Evolutionary conservation across 2,329 filamentous ascomycete genomes (phyloP), one percentile per base, ranked within the genome.

Genomic region (Myotisia sp.): DNA sequence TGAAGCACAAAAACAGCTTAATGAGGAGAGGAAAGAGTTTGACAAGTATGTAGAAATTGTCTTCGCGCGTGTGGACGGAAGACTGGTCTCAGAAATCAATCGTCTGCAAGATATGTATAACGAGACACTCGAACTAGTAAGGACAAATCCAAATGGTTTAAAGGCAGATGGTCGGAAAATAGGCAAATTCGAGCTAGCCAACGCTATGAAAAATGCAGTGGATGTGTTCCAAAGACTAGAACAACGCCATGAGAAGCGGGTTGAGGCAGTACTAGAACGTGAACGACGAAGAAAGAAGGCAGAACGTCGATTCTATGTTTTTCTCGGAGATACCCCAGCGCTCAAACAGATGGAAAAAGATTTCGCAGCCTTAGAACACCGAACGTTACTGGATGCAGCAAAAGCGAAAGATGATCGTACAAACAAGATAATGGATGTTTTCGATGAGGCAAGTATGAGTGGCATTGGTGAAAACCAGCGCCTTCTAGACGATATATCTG

Each of bases 281-380:
- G 68, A 72, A 44, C 61, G 60, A 29, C 57, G 67, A 10, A 63
- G 68, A 33, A 71, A 71, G 50, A 65, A 62, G 43, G 65, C 68
- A 0, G 66, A 71, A 42, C 55, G 65, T 32, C 61, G 63, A 37
- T 67, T 62, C 14, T 58, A 63, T 20, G 66, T 68, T 16, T 63
- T 66, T 33, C 57, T 62, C 29, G 67, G 67, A 14, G 63, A 71
- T 42, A 64, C 65, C 13, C 47, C 53, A 3, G 61, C 62, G 27
- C 56, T 72, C 42, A 70, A 66, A 45, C 53, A 54, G 18, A 47
- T 71, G 6, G 59, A 63, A 27, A 54, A 53, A 12, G 62, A 66
- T 18, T 64, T 64, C 36, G 66, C 69, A 29, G 54, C 54, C 9
- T 65, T 67, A 39, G 68, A 72, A 44, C 65, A 61, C 37, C 59